phyloP scores from a whole-genome alignment of 2,329 filamentous ascomycete genomes.

The Didymella keratinophila region DNA sequence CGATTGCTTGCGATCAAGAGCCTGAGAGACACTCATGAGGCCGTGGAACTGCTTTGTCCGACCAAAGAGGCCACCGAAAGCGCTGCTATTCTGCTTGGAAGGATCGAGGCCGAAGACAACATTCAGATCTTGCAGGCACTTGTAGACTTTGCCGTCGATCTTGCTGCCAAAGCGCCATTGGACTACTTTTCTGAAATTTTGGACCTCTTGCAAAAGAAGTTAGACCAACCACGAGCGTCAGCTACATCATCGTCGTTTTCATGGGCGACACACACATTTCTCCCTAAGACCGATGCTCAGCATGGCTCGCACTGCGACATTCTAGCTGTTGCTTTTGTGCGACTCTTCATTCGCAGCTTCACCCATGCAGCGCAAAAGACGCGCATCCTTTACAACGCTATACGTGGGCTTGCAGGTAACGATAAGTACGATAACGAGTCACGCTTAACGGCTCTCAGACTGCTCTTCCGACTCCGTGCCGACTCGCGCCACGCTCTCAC shows the following conservation, averaged over 20 bases:
- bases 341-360: slow-evolving; percentile 78
- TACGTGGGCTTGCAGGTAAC: slow-evolving; percentile 45
- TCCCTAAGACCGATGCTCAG: slow-evolving; percentile 23
- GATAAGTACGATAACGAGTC: slow-evolving; percentile 48
- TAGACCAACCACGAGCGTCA: slow-evolving; percentile 34
- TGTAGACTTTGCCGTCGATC: slow-evolving; percentile 69
- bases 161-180: slow-evolving; percentile 67
- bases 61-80: slow-evolving; percentile 66
- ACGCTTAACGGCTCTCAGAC: slow-evolving; percentile 48
- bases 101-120: slow-evolving; percentile 70
- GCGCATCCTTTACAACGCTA: slow-evolving; percentile 52
- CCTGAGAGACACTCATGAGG: slow-evolving; percentile 61
- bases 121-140: slow-evolving; percentile 70
- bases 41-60: slow-evolving; percentile 64
- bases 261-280: slow-evolving; percentile 30
- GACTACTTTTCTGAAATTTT: slow-evolving; percentile 62
- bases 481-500: slow-evolving; percentile 82
- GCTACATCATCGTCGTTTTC: slow-evolving; percentile 28
- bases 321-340: slow-evolving; percentile 73
- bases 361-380: slow-evolving; percentile 71
- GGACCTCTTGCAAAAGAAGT: slow-evolving; percentile 53
- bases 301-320: slow-evolving; percentile 70
- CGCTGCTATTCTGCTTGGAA: slow-evolving; percentile 67
- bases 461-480: slow-evolving; percentile 80
- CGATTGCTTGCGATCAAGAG: slow-evolving; percentile 69